Evolutionary conservation across 768 basidiomycete species (phyloP).

Genomic region (Nidularia pulvinata): DNA sequence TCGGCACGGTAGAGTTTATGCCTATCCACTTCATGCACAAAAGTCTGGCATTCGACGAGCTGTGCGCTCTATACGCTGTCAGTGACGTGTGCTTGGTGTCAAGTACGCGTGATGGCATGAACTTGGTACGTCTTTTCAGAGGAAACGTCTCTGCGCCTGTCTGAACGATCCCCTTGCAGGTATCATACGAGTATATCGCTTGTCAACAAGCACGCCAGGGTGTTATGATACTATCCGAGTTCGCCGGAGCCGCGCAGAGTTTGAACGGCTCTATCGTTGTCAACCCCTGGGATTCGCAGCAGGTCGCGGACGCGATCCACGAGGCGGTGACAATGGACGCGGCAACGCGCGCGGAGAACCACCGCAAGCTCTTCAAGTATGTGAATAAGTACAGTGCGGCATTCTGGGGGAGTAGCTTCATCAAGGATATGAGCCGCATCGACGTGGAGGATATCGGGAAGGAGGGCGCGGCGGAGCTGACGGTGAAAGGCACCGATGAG

Average conservation of each 20-base stretch:
- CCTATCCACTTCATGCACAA: conserved; percentile 99
- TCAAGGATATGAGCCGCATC: conserved; percentile 78
- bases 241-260: conserved; percentile 96
- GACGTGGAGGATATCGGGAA: conserved; percentile 34
- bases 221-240: conserved; percentile 97
- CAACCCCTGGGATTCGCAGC: conserved; percentile 99
- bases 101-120: conserved; percentile 98
- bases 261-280: conserved; percentile 96
- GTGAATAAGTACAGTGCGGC: conserved; percentile 93
- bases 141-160: conserved; percentile 5
- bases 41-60: conserved; percentile 88
- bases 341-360: conserved; percentile 86
- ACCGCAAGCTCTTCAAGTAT: conserved; percentile 95
- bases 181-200: conserved; percentile 98
- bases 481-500: conserved; percentile 16
- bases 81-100: conserved; percentile 97
- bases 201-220: conserved; percentile 93
- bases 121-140: conserved; percentile 64
- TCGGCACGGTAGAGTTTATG: conserved; percentile 99
- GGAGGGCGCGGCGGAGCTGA: conserved; percentile 31
- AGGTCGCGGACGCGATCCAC: conserved; percentile 97
- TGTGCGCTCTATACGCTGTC: conserved; percentile 96
- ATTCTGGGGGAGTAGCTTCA: conserved; percentile 92
- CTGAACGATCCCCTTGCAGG: conserved; percentile 49
- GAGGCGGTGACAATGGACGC: conserved; percentile 91